Percentiles rank a stretch among this genome's conserved stretches.
Conservation (phyloP, 2,329 filamentous ascomycete species). For the Aspergillus fructus region DNA sequence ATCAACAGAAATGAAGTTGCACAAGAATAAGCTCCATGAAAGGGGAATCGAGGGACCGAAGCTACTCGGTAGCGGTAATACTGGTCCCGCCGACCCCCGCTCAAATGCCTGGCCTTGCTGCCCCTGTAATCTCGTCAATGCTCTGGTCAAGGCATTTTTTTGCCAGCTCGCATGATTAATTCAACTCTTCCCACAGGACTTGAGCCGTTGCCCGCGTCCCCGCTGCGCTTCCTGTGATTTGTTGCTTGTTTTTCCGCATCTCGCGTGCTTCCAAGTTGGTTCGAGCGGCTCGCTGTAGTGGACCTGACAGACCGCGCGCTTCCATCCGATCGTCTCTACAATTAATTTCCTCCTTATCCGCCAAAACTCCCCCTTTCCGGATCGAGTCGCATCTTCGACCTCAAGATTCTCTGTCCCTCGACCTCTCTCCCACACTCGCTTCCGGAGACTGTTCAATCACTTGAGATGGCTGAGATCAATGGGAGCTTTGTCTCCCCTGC, state of each 20-base stretch:
- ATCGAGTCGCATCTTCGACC: slow-evolving; percentile 5
- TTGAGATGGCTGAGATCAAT: slow-evolving; percentile 53
- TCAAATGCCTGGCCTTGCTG: neutral
- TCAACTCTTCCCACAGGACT: slow-evolving; percentile 1
- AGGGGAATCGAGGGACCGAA: neutral
- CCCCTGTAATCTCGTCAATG: neutral
- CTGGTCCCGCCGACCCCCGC: neutral
- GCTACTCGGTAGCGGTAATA: neutral
- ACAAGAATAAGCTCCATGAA: neutral
- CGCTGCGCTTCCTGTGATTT: neutral
- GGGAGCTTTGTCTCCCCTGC: slow-evolving; percentile 69
- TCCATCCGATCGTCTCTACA: neutral
- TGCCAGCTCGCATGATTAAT: slow-evolving; percentile 1
- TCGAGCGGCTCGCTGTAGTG: neutral
- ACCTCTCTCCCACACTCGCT: slow-evolving; percentile 18
- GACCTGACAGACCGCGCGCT: neutral
- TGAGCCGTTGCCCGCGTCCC: neutral
- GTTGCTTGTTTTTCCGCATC: neutral
- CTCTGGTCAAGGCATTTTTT: too few species aligned
- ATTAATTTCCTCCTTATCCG: slow-evolving; percentile 7
- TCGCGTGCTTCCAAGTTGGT: slow-evolving; percentile 6
- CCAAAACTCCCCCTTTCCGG: slow-evolving; percentile 1
- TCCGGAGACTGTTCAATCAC: slow-evolving; percentile 11
- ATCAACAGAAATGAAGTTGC: too few species aligned
- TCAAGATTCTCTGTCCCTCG: slow-evolving; percentile 8